A percentile compares a stretch with the other conserved stretches of the same genome.
phyloP scores from a whole-genome alignment of 2,329 filamentous ascomycete genomes.

The Aureobasidium musti region DNA sequence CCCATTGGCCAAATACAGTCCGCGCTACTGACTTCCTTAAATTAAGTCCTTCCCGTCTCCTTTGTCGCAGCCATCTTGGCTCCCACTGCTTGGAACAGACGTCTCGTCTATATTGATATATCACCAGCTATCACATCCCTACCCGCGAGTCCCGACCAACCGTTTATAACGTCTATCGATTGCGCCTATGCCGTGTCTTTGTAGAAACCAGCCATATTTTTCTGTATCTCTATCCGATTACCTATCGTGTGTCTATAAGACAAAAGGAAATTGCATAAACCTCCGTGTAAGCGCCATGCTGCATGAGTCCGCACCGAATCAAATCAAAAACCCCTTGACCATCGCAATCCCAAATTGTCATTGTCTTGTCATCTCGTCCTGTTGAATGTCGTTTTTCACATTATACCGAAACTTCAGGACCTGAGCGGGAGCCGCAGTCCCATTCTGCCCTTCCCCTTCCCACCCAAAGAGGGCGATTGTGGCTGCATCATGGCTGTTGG shows the following conservation, averaged over 20 bases:
- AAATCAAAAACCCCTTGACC: constrained; percentile 19
- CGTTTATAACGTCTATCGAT: constrained; percentile 20
- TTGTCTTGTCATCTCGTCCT: constrained; percentile 22
- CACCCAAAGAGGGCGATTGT: constrained; percentile 15
- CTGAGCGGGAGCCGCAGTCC: constrained; percentile 15
- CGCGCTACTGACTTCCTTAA: constrained; percentile 4
- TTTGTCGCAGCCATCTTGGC: constrained; percentile 25
- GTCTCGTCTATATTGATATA: constrained; percentile 26
- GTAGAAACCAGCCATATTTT: not conserved
- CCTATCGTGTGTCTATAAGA: constrained; percentile 14
- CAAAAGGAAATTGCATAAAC: constrained; percentile 20
- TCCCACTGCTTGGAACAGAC: constrained; percentile 5
- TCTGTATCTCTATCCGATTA: constrained; percentile 18
- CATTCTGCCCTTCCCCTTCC: constrained; percentile 15
- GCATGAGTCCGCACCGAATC: constrained; percentile 13
- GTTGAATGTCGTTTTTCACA: constrained; percentile 11
- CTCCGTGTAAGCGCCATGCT: constrained; percentile 27
- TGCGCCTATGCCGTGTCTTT: not conserved
- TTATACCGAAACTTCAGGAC: constrained; percentile 8
- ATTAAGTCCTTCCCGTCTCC: constrained; percentile 3
- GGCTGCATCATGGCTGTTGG: constrained; percentile 30
- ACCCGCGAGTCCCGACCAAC: constrained; percentile 20
- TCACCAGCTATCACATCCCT: not conserved
- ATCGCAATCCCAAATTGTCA: constrained; percentile 28
- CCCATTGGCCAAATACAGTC: constrained; percentile 19